Percentiles rank a stretch among this genome's conserved stretches.
phyloP scores from a whole-genome alignment of 306 rosid species.

The Echinosophora koreensis region DNA sequence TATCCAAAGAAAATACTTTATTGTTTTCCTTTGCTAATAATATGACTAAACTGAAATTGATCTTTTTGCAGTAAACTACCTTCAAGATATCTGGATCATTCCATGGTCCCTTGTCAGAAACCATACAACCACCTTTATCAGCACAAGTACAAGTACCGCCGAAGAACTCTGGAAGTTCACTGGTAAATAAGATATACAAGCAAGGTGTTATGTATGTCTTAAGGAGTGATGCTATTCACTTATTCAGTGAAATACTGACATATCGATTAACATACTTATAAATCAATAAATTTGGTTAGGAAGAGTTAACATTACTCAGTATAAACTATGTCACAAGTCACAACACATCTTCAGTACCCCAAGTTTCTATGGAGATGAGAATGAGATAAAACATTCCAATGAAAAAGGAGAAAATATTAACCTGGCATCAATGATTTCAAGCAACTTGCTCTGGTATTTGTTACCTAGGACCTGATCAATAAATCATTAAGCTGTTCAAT shows the following conservation, averaged over 20 bases:
- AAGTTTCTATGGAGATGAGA: slow-evolving; percentile 20
- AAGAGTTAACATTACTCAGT: slow-evolving; percentile 1
- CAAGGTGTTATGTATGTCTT: slow-evolving; percentile 16
- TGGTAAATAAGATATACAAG: slow-evolving; percentile 51
- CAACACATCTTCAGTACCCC: slow-evolving; percentile 1
- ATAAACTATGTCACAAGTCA: neutral
- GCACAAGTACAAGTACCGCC: slow-evolving; percentile 94
- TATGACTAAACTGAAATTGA: neutral
- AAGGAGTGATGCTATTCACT: slow-evolving; percentile 1
- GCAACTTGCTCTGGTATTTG: slow-evolving; percentile 96
- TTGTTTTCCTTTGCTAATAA: slow-evolving; percentile 24
- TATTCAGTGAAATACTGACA: neutral
- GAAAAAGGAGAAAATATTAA: slow-evolving; percentile 33
- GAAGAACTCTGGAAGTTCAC: slow-evolving; percentile 93
- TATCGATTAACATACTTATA: neutral
- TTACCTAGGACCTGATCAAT: slow-evolving; percentile 86
- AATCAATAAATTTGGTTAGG: neutral
- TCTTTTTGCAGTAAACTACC: slow-evolving; percentile 55
- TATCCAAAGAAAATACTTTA: slow-evolving; percentile 41
- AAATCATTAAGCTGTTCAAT: slow-evolving; percentile 43
- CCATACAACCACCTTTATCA: slow-evolving; percentile 97
- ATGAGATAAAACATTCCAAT: neutral
- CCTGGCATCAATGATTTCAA: slow-evolving; percentile 91
- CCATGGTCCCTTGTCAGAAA: slow-evolving; percentile 98
- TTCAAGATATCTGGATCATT: slow-evolving; percentile 81